These are phyloP conservation scores for Amanita exitialis DNA, from an alignment of 768 basidiomycete species.

Conservation along the genomic window DNA sequence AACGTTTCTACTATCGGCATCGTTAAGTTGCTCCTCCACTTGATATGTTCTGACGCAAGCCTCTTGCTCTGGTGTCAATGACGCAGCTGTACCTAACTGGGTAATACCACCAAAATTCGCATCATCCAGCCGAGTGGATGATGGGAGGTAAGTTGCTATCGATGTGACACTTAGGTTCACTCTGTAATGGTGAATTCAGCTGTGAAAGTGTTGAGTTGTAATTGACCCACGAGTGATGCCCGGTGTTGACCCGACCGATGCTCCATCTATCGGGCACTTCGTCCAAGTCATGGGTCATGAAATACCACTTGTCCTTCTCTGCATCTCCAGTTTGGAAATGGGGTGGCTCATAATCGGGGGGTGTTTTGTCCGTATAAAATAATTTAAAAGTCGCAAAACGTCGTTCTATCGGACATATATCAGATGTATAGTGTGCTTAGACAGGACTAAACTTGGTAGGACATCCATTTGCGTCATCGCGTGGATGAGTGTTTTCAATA, in stretches of 20 bases:
- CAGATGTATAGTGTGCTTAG: neutral
- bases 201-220: neutral
- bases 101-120: constrained; percentile 44
- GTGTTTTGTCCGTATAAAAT: constrained; percentile 74
- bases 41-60: constrained; percentile 41
- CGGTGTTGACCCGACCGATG: constrained; percentile 59
- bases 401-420: constrained; percentile 35
- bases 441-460: constrained; percentile 51
- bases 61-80: constrained; percentile 50
- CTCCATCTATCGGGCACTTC: constrained; percentile 70
- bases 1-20: constrained; percentile 51
- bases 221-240: constrained; percentile 53
- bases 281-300: constrained; percentile 63
- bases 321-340: constrained; percentile 65
- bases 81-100: constrained; percentile 18
- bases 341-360: constrained; percentile 77
- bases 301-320: constrained; percentile 69
- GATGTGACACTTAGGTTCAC: constrained; percentile 67
- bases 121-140: constrained; percentile 45
- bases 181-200: constrained; percentile 21
- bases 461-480: constrained; percentile 75
- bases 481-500: constrained; percentile 70
- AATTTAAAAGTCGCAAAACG: constrained; percentile 86
- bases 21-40: constrained; percentile 47
- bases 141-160: constrained; percentile 64